These are phyloP conservation scores for Aspergillus tubingensis DNA, from an alignment of 2,329 filamentous ascomycete species.

Conservation along the genomic window DNA sequence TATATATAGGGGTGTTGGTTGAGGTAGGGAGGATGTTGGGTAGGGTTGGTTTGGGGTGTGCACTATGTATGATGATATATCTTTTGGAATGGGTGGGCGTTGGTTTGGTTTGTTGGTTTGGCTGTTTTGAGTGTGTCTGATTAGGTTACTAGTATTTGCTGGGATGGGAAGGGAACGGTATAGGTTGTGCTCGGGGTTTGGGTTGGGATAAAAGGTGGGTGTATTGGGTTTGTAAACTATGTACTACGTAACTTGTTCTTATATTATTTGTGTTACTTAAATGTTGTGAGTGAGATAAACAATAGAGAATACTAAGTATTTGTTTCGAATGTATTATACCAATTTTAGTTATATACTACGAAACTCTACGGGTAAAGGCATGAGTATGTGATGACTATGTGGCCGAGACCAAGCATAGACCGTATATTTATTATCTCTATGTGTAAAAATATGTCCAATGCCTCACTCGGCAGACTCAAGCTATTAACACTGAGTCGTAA, in stretches of 20 bases:
- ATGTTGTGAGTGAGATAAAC: no score
- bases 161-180: neutral
- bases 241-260: neutral
- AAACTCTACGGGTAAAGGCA: no score
- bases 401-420: neutral
- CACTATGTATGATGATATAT: neutral
- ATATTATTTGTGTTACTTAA: neutral
- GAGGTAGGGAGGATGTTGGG: neutral
- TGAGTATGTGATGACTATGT: neutral
- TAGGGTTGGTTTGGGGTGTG: neutral
- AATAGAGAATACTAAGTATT: neutral
- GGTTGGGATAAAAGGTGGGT: neutral
- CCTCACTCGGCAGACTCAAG: slow-evolving; percentile 1
- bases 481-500: slow-evolving; percentile 13
- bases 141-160: neutral
- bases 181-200: neutral
- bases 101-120: neutral
- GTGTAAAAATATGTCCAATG: neutral
- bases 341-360: no score
- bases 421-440: neutral
- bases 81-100: neutral
- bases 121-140: neutral
- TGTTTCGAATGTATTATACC: no score
- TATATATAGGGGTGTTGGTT: neutral
- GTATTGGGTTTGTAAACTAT: neutral